Conservation (phyloP, 164 flowering plant species). For the Stephania cephalantha region DNA sequence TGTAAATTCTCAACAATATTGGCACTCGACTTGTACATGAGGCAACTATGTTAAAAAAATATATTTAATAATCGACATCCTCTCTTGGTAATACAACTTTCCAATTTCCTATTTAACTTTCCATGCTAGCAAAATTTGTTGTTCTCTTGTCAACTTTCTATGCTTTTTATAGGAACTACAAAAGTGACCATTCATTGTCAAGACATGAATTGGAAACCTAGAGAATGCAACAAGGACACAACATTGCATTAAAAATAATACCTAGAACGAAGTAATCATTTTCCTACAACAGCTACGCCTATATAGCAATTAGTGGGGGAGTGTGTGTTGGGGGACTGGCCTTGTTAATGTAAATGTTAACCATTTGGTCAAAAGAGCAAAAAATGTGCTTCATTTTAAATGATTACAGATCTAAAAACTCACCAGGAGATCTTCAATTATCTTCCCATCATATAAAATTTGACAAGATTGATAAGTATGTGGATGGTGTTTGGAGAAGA, state of each 20-base stretch:
- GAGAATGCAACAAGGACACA: background rate
- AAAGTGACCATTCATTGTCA: background rate
- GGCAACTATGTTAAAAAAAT: background rate
- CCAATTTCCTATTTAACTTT: background rate
- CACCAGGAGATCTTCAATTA: conserved; percentile 53
- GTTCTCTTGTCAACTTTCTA: background rate
- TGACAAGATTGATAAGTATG: conserved; percentile 53
- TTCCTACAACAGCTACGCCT: no score
- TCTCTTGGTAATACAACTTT: background rate
- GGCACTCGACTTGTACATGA: background rate
- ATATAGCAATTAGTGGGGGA: no score
- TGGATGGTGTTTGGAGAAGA: conserved; percentile 73
- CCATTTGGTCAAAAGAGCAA: background rate
- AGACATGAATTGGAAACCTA: background rate
- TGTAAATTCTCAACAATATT: background rate
- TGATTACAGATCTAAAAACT: conserved; percentile 5
- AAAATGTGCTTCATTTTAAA: background rate
- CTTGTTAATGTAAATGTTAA: background rate
- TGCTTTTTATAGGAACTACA: background rate
- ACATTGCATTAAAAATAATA: background rate
- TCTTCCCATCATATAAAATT: conserved; percentile 54
- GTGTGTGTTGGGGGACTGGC: no score
- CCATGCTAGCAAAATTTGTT: background rate
- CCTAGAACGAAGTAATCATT: background rate
- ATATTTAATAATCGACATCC: background rate